Conservation (phyloP, 2,329 filamentous ascomycete genomes). For the Fusarium incarnatum region DNA sequence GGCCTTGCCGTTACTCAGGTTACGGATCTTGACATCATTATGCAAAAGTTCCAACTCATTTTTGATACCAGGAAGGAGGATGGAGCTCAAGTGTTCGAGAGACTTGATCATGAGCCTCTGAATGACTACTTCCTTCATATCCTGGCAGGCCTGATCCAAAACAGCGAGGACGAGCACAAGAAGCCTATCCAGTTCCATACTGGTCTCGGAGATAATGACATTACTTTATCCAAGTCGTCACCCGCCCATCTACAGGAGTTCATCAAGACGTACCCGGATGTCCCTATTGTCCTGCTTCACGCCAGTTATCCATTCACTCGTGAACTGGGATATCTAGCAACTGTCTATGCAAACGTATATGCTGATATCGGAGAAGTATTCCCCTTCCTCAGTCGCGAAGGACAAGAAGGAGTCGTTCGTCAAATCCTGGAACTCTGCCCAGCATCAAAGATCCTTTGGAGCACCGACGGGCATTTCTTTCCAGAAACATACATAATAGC, state of each 20-base stretch:
- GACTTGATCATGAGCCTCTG: slow-evolving; percentile 71
- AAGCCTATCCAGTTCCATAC: slow-evolving; percentile 90
- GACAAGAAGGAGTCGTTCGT: slow-evolving; percentile 76
- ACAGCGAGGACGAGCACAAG: slow-evolving; percentile 56
- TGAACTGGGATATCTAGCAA: slow-evolving; percentile 82
- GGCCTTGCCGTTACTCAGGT: slow-evolving; percentile 70
- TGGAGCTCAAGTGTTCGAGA: slow-evolving; percentile 54
- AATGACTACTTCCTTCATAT: slow-evolving; percentile 77
- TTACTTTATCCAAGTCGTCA: slow-evolving; percentile 75
- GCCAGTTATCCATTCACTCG: slow-evolving; percentile 84
- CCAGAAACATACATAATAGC: slow-evolving; percentile 83
- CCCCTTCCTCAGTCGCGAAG: slow-evolving; percentile 79
- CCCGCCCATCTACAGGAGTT: slow-evolving; percentile 80
- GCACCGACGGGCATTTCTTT: slow-evolving; percentile 82
- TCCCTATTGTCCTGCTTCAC: slow-evolving; percentile 83
- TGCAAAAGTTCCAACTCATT: slow-evolving; percentile 55
- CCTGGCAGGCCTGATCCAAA: slow-evolving; percentile 68
- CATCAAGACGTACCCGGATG: slow-evolving; percentile 74
- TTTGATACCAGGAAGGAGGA: slow-evolving; percentile 40
- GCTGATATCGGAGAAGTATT: slow-evolving; percentile 88
- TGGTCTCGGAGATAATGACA: slow-evolving; percentile 83
- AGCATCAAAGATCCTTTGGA: slow-evolving; percentile 81
- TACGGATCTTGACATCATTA: slow-evolving; percentile 57
- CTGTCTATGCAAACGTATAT: slow-evolving; percentile 82
- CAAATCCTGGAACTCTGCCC: slow-evolving; percentile 82